Base-by-base conservation (phyloP, 2,329 filamentous ascomycete genomes). In the Fusarium equiseti region DNA sequence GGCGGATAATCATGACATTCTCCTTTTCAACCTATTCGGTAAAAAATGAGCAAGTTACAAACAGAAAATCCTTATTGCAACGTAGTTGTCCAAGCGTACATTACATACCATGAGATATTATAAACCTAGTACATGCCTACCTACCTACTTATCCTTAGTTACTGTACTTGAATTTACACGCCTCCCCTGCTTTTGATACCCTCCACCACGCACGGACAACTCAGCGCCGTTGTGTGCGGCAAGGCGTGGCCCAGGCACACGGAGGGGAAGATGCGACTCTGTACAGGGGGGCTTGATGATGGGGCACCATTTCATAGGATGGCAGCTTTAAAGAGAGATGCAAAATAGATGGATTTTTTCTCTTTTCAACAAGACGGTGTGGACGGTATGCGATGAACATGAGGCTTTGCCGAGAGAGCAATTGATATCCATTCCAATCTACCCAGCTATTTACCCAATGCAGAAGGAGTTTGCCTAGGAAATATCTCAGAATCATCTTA, bases 241-340 rank as follows among this genome's bases (percentile, higher is more conserved):
- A 72, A 63, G 66, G 65, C 66, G 65, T 72, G 69, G 69, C 66
- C 70, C 70, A 72, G 70, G 70, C 70, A 72, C 70, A 71, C 59
- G 59, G 68, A 65, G 63, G 70, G 68, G 54, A 52, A 57, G 57
- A 71, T 68, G 54, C 58, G 27, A 63, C 68, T 59, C 35, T 53
- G 65, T 66, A 59, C 69, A 72, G 57, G 69, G 69, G 69, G 69
- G 58, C 46, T 75, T 79, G 81, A 80, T 83, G 81, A 83, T 82
- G 81, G 81, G 81, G 81, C 81, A 82, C 69, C 67, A 67, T 79
- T 76, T 78, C 65, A 83, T 81, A 82, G 81, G 81, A 73, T 65
- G 57, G 52, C 52, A 63, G 38, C 38, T 54, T 71, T 57, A 58
- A 62, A 63, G 35, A 67, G 26, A 66, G 56, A 66, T 66, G 63